Evolutionary conservation across 225 moss, liverwort and hornwort genomes (phyloP), one percentile per base, ranked within the genome.

Genomic region (Ulota crispa): DNA sequence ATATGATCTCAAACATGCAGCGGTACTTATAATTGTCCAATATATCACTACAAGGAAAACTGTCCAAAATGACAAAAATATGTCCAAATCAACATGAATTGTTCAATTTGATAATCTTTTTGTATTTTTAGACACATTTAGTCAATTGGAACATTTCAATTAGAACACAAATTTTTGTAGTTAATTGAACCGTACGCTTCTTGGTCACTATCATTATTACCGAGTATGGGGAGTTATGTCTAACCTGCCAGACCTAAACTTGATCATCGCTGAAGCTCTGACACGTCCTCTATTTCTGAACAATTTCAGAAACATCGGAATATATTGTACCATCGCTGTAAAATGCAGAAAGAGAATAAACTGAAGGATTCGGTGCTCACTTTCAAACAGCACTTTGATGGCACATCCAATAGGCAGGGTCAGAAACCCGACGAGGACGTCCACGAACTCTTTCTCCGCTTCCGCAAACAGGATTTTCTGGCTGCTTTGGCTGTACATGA

Each of bases 381-480:
- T 82, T 13, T 83, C 85, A 74, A 75, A 83, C 24, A 90, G 76
- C 32, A 92, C 88, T 63, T 84, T 88, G 76, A 89, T 82, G 87
- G 90, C 82, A 71, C 54, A 32, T 37, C 88, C 87, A 30, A 92
- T 63, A 14, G 89, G 84, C 70, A 90, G 63, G 7, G 86, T 86
- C 16, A 90, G 89, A 53, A 92, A 82, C 4, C 87, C 76, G 9
- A 92, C 3, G 26, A 92, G 71, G 37, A 86, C 37, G 68, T 90
- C 90, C 80, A 89, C 87, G 27, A 92, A 89, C 31, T 90, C 90
- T 32, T 92, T 89, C 9, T 83, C 86, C 15, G 84, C 90, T 67
- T 92, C 89, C 72, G 87, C 64, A 26, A 92, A 89, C 54, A 92
- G 26, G 36, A 89, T 81, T 39, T 72, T 79, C 55, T 87, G 88